phyloP scores from a whole-genome alignment of 1,139 yeast species.

The Lodderomyces parapsilosis region DNA sequence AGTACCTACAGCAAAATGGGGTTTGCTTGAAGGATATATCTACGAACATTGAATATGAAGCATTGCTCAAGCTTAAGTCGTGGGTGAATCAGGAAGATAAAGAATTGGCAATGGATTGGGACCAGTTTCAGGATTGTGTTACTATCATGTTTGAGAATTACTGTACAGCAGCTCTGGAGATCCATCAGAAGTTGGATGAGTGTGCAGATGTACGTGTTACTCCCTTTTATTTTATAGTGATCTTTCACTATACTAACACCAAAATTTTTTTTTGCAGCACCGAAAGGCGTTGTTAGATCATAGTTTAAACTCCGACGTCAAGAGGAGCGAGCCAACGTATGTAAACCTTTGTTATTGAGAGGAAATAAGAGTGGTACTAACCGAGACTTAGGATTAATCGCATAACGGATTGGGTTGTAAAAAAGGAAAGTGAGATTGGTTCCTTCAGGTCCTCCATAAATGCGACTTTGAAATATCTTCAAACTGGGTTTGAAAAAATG shows the following conservation, averaged over 20 bases:
- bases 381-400: slow-evolving; percentile 13
- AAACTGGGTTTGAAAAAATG: slow-evolving; percentile 5
- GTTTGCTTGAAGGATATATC: background rate
- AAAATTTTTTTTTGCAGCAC: slow-evolving; percentile 2
- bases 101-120: slow-evolving; percentile 18
- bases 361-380: background rate
- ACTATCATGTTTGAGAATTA: slow-evolving; percentile 20
- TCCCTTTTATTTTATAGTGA: background rate
- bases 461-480: slow-evolving; percentile 2
- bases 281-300: background rate
- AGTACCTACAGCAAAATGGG: background rate
- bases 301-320: slow-evolving; percentile 18
- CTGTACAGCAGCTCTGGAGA: slow-evolving; percentile 14
- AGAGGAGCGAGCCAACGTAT: slow-evolving; percentile 19
- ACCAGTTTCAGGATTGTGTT: slow-evolving; percentile 15
- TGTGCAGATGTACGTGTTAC: slow-evolving; percentile 18
- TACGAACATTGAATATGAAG: background rate
- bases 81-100: slow-evolving; percentile 5
- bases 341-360: slow-evolving; percentile 4
- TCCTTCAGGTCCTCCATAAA: background rate
- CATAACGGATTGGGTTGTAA: slow-evolving; percentile 21
- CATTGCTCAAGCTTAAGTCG: background rate
- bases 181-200: slow-evolving; percentile 18
- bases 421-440: slow-evolving; percentile 15
- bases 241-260: background rate